These are phyloP conservation scores for Halophytophthora batemanensis DNA, from an alignment of 352 stramenopile genomes.

Conservation along the genomic window DNA sequence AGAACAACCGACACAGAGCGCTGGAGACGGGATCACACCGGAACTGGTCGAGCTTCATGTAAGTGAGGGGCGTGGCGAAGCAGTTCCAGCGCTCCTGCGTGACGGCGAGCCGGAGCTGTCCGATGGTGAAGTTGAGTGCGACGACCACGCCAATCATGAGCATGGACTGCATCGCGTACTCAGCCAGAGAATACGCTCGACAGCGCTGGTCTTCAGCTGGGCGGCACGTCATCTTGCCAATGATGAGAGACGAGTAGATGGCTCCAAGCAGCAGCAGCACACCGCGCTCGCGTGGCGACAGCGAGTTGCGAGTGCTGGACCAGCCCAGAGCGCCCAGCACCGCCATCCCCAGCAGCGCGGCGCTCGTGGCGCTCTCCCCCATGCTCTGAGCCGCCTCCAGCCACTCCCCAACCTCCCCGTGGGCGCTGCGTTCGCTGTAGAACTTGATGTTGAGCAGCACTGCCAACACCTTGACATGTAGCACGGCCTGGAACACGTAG, in stretches of 20 bases:
- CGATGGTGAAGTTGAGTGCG: constrained; percentile 67
- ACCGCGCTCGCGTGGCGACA: constrained; percentile 36
- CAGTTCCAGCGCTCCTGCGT: constrained; percentile 59
- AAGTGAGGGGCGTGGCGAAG: constrained; percentile 50
- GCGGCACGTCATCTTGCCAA: constrained; percentile 47
- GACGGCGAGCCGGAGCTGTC: constrained; percentile 40
- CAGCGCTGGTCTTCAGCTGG: constrained; percentile 37
- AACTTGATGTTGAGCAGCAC: constrained; percentile 49
- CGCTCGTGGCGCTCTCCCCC: constrained; percentile 35
- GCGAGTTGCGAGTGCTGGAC: constrained; percentile 51
- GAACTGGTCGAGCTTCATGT: constrained; percentile 76
- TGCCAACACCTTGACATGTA: constrained; percentile 56
- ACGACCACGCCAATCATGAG: constrained; percentile 65
- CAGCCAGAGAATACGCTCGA: constrained; percentile 57
- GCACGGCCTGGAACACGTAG: constrained; percentile 42
- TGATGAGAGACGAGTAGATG: constrained; percentile 35
- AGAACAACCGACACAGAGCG: too few species aligned
- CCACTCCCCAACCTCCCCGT: constrained; percentile 22
- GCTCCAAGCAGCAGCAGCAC: constrained; percentile 34
- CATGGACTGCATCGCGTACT: constrained; percentile 65
- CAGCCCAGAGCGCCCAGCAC: constrained; percentile 57
- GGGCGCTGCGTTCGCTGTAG: constrained; percentile 41
- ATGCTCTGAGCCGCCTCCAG: constrained; percentile 34
- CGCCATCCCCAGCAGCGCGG: constrained; percentile 40
- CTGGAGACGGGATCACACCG: too few species aligned